Evolutionary conservation across 2,329 filamentous ascomycete genomes (phyloP).

Genomic region (Tolypocladium nubicola): DNA sequence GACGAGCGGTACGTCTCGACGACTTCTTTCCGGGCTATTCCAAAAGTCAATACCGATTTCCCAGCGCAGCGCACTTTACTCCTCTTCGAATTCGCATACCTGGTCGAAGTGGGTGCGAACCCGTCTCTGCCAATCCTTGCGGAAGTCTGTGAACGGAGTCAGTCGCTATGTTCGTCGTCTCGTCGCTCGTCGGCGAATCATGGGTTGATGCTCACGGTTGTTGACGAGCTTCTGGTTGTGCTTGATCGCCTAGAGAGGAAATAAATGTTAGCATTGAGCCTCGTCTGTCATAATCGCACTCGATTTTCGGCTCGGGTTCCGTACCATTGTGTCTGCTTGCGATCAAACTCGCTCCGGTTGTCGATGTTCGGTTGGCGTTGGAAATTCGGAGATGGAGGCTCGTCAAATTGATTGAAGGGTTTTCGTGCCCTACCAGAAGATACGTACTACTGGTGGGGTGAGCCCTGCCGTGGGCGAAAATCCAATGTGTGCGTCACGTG

Average conservation of each 20-base stretch:
- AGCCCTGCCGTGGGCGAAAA: conserved; percentile 10
- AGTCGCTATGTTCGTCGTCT: conserved; percentile 26
- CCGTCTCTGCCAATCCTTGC: conserved; percentile 99
- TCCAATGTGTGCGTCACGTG: conserved; percentile 13
- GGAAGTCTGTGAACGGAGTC: conserved; percentile 62
- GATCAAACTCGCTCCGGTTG: conserved; percentile 37
- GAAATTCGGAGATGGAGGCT: conserved; percentile 27
- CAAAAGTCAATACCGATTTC: conserved; percentile 22
- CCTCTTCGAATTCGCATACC: conserved; percentile 46
- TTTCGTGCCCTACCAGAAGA: conserved; percentile 29
- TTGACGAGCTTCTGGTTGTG: conserved; percentile 98
- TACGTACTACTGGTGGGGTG: conserved; percentile 23
- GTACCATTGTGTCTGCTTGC: conserved; percentile 45
- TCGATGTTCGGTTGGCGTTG: conserved; percentile 29
- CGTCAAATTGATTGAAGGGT: conserved; percentile 31
- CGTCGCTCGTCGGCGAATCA: conserved; percentile 8
- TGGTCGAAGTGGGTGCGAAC: conserved; percentile 99
- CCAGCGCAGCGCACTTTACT: conserved; percentile 1
- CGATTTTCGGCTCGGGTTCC: conserved; percentile 14
- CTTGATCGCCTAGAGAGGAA: conserved; percentile 73
- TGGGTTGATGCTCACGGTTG: conserved; percentile 61
- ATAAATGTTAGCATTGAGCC: conserved; percentile 21
- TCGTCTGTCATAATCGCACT: conserved; percentile 8
- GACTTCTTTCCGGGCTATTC: conserved; percentile 87
- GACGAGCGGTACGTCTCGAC: conserved; percentile 80